These are phyloP conservation scores for Albugo candida DNA, from an alignment of 352 stramenopile species.

Conservation along the genomic window DNA sequence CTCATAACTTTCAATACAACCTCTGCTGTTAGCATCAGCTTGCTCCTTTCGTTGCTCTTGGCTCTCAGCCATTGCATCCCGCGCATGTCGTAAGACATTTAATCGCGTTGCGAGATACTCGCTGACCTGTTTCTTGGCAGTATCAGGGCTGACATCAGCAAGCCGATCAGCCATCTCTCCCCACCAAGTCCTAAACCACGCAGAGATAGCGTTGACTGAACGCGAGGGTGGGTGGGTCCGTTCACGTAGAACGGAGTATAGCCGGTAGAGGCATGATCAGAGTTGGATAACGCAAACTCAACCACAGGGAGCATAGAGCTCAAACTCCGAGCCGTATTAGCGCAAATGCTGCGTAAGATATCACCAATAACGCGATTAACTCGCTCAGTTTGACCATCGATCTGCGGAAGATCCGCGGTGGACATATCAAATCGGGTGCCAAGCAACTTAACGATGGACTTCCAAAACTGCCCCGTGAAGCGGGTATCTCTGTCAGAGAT, in stretches of 20 bases:
- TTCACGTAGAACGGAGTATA: background rate
- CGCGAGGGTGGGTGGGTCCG: background rate
- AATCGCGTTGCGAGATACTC: too few relatives aligned
- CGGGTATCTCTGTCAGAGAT: constrained; percentile 7
- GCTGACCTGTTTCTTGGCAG: too few relatives aligned
- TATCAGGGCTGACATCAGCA: too few relatives aligned
- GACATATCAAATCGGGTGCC: constrained; percentile 4
- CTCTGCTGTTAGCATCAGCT: too few relatives aligned
- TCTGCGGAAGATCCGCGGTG: constrained; percentile 5
- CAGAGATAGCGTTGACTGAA: background rate
- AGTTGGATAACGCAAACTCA: constrained; percentile 4
- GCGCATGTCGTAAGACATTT: too few relatives aligned
- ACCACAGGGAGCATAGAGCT: background rate
- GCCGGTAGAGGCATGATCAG: background rate
- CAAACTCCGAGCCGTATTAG: background rate
- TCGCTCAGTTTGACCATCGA: constrained; percentile 9
- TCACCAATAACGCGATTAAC: constrained; percentile 8
- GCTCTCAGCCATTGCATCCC: too few relatives aligned
- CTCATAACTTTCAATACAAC: too few relatives aligned
- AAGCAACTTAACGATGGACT: constrained; percentile 2
- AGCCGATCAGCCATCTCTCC: too few relatives aligned
- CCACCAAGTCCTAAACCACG: too few relatives aligned
- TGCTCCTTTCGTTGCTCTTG: too few relatives aligned
- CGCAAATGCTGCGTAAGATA: constrained; percentile 6
- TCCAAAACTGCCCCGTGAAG: constrained; percentile 10